These are phyloP conservation scores for Boletus patriciae DNA, from an alignment of 768 basidiomycete species.

Conservation along the genomic window DNA sequence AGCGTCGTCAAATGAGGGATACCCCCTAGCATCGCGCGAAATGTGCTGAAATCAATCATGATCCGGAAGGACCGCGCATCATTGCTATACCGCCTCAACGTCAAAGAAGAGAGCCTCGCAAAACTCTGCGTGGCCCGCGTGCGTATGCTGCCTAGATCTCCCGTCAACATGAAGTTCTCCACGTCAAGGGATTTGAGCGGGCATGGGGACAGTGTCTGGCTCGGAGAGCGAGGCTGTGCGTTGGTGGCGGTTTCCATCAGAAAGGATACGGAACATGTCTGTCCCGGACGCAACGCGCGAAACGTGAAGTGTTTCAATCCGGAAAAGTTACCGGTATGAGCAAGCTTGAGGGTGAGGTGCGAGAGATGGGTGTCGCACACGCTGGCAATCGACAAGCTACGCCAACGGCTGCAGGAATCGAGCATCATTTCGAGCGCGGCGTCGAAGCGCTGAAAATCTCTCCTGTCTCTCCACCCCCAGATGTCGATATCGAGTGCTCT, in stretches of 20 bases:
- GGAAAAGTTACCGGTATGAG: slow-evolving; percentile 18
- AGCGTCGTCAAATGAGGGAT: slow-evolving; percentile 28
- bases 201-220: slow-evolving; percentile 6
- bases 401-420: slow-evolving; percentile 29
- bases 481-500: slow-evolving; percentile 29
- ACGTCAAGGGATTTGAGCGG: slow-evolving; percentile 29
- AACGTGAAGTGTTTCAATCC: slow-evolving; percentile 31
- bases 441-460: slow-evolving; percentile 34
- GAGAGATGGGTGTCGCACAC: slow-evolving; percentile 33
- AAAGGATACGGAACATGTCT: slow-evolving; percentile 29
- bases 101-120: slow-evolving; percentile 25
- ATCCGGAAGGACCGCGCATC: slow-evolving; percentile 29
- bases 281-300: slow-evolving; percentile 31
- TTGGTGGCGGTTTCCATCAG: slow-evolving; percentile 15
- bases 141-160: slow-evolving; percentile 18
- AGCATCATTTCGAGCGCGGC: slow-evolving; percentile 26
- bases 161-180: slow-evolving; percentile 28
- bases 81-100: slow-evolving; percentile 29
- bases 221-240: background rate
- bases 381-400: slow-evolving; percentile 25
- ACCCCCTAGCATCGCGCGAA: slow-evolving; percentile 24
- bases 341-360: slow-evolving; percentile 29
- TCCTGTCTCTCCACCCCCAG: slow-evolving; percentile 31
- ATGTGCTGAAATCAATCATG: slow-evolving; percentile 29
- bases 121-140: slow-evolving; percentile 18